phyloP scores from a whole-genome alignment of 495 filamentous ascomycete species.

The Neurospora pannonica region DNA sequence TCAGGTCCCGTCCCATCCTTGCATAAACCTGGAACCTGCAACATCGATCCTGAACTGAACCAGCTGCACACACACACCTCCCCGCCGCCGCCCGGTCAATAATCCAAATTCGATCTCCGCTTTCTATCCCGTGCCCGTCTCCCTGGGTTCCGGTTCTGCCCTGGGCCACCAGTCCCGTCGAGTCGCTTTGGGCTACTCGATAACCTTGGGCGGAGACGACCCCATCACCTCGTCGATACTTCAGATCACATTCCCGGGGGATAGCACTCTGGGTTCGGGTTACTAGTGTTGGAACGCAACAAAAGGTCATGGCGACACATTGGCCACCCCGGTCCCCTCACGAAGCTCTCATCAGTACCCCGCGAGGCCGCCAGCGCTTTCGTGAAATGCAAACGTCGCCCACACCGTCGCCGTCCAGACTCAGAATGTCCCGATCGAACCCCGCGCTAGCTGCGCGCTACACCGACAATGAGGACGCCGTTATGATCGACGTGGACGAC shows the following conservation, averaged over 20 bases:
- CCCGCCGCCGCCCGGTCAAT: not conserved
- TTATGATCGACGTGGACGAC: constrained; percentile 28
- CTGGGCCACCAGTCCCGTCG: not conserved
- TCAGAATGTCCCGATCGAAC: constrained; percentile 12
- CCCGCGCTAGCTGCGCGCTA: constrained; percentile 12
- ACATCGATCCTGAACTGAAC: not conserved
- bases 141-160: not conserved
- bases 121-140: not conserved
- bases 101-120: not conserved
- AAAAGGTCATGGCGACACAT: constrained; percentile 32
- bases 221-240: not conserved
- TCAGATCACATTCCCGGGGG: not conserved
- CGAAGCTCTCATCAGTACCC: constrained; percentile 74
- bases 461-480: constrained; percentile 24
- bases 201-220: not conserved
- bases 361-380: constrained; percentile 62
- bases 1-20: not conserved
- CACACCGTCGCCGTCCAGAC: constrained; percentile 50
- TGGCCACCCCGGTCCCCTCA: constrained; percentile 87
- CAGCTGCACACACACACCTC: not conserved
- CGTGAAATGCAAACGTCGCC: constrained; percentile 51
- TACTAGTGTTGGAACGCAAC: not conserved
- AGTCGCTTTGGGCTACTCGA: not conserved
- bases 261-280: not conserved
- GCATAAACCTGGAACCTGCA: not conserved